Base-by-base conservation (phyloP, 441 rosid species). In the Populus trichocarpa region DNA sequence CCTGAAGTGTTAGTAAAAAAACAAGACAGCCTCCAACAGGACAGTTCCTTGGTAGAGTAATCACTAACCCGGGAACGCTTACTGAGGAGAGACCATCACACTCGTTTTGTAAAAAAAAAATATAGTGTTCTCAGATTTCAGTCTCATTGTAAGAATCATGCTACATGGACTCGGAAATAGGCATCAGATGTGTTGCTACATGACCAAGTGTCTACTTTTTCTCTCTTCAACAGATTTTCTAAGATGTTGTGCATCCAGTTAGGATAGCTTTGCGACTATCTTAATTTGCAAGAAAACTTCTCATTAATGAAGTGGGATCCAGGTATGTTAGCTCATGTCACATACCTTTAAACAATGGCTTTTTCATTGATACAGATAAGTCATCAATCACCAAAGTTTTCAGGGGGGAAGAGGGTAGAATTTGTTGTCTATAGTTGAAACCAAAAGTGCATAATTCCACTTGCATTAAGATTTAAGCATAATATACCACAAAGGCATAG, bases 291-390 rank as follows among this genome's bases (percentile, higher is more conserved):
- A 46, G n/a, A 28, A 63, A 26, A 28, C 26, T 32, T 6, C 33
- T 33, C 35, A 6, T 2, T 46, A 6, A 4, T 30, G 67, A 75
- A 46, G 63, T 50, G 25, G 18, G n/a, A 42, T 70, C 65, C 46
- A 63, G 32, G 40, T 42, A 30, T 25, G 9, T 20, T 28, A 71
- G 70, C 20, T 36, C 70, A 64, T 65, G 13, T 22, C 75, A 77
- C 63, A 40, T 69, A 12, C 11, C 72, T 67, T 75, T 67, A 42
- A 67, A 75, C 72, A 57, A 33, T 69, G 53, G 59, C n/a, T 70
- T n/a, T 70, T 53, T 36, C 5, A 12, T 59, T 59, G 30, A 18
- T 20, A 13, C 30, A 36, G 18, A 26, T 26, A 10, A 59, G 64
- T 1, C 32, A 76, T 70, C 40, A 59, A 69, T 18, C 36, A 30